Evolutionary conservation across 345 rosid species (phyloP).

Genomic region (Ailanthus altissimus): DNA sequence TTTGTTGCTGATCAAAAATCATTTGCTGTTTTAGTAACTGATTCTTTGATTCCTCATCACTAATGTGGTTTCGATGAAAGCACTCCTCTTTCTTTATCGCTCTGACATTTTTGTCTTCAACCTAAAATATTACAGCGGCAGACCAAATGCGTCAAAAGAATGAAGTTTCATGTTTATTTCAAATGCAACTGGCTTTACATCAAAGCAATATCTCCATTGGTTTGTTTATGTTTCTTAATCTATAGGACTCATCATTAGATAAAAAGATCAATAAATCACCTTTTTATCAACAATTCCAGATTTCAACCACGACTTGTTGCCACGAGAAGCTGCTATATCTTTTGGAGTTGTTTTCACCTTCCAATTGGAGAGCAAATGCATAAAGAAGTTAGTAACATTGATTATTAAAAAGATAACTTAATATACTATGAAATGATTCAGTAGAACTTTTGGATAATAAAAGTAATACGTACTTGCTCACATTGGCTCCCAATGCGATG

Average conservation of each 20-base stretch:
- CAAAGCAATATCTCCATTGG: not conserved
- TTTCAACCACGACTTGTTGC: conserved; percentile 47
- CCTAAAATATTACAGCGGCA: conserved; percentile 38
- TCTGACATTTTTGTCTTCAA: conserved; percentile 54
- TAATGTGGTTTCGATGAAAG: conserved; percentile 35
- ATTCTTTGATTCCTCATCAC: conserved; percentile 52
- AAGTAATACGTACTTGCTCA: conserved; percentile 52
- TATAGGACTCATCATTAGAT: conserved; percentile 13
- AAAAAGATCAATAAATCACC: conserved; percentile 42
- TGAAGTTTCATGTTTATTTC: not conserved
- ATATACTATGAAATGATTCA: conserved; percentile 16
- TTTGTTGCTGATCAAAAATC: conserved; percentile 73
- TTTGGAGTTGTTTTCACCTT: conserved; percentile 52
- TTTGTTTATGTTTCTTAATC: not conserved
- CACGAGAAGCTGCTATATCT: conserved; percentile 43
- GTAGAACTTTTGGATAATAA: conserved; percentile 14
- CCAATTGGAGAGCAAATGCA: conserved; percentile 23
- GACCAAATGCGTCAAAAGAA: not conserved
- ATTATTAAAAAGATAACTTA: not conserved
- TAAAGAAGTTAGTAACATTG: conserved; percentile 10
- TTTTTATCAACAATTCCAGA: conserved; percentile 46
- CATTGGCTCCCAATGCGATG: conserved; percentile 67
- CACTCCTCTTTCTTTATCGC: conserved; percentile 50
- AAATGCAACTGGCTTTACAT: conserved; percentile 1
- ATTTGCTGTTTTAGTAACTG: conserved; percentile 48